phyloP scores from a whole-genome alignment of 2,329 filamentous ascomycete genomes.

The Diaporthe vaccinii region DNA sequence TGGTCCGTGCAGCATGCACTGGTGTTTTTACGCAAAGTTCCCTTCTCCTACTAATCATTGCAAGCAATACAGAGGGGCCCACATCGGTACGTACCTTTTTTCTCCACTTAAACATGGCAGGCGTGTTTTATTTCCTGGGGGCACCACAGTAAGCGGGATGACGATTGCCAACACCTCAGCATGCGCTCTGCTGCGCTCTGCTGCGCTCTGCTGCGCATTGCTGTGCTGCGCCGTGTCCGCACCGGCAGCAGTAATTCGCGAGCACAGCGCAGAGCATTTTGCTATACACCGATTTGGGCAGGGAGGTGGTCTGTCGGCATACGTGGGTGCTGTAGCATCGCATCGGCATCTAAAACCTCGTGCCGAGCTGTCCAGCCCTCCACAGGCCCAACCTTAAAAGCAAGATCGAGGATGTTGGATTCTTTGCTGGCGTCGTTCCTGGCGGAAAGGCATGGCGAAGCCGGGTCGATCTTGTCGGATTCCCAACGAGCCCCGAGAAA shows the following conservation, averaged over 20 bases:
- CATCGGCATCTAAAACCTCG: conserved; percentile 24
- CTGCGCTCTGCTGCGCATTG: neutral
- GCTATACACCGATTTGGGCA: neutral
- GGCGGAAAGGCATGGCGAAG: neutral
- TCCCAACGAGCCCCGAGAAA: neutral
- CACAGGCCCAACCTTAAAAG: conserved; percentile 20
- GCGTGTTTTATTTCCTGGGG: too few species aligned
- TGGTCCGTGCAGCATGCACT: too few species aligned
- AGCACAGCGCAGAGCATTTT: conserved; percentile 16
- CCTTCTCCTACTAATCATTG: too few species aligned
- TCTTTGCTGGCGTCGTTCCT: conserved; percentile 4
- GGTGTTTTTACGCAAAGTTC: too few species aligned
- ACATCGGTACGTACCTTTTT: too few species aligned
- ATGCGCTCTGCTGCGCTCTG: neutral
- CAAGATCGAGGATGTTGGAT: neutral
- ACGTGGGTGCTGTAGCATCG: conserved; percentile 18
- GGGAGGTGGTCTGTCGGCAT: conserved; percentile 7
- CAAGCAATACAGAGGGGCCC: too few species aligned
- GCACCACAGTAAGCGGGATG: conserved; percentile 35
- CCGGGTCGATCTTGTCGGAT: conserved; percentile 2
- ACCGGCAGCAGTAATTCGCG: neutral
- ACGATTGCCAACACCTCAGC: conserved; percentile 28
- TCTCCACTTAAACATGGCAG: too few species aligned
- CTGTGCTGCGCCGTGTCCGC: conserved; percentile 5
- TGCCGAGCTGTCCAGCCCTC: conserved; percentile 27